Evolutionary conservation across 2,329 filamentous ascomycete genomes (phyloP).

Genomic region (Talaromyces islandicus): DNA sequence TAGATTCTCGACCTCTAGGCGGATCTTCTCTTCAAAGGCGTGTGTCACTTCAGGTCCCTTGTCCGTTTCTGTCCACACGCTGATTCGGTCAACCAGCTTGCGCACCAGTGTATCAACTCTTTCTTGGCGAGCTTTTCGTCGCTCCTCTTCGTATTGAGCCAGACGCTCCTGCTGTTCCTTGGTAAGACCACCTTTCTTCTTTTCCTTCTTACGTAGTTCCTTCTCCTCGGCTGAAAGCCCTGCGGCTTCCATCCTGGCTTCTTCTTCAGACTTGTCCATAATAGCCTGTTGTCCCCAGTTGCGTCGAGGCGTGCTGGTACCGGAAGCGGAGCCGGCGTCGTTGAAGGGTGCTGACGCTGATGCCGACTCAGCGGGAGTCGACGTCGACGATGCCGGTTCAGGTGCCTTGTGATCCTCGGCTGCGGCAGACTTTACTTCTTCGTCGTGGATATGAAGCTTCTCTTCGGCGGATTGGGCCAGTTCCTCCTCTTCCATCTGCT

Average conservation of each 20-base stretch:
- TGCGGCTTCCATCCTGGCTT: slow-evolving; percentile 58
- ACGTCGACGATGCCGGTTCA: background rate
- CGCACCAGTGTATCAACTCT: slow-evolving; percentile 76
- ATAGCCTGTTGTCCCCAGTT: slow-evolving; percentile 74
- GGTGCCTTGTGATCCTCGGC: background rate
- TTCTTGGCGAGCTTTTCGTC: slow-evolving; percentile 76
- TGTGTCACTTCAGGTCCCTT: slow-evolving; percentile 76
- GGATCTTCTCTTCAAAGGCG: slow-evolving; percentile 90
- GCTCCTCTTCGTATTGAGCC: slow-evolving; percentile 79
- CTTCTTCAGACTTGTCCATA: slow-evolving; percentile 81
- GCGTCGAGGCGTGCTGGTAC: slow-evolving; percentile 44
- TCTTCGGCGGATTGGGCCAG: slow-evolving; percentile 49
- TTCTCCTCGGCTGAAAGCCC: slow-evolving; percentile 68
- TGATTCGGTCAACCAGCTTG: slow-evolving; percentile 85
- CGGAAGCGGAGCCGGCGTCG: slow-evolving; percentile 37
- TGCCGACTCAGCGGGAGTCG: slow-evolving; percentile 10
- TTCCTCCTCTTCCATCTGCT: slow-evolving; percentile 66
- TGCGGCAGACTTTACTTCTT: slow-evolving; percentile 35
- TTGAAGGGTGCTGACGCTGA: slow-evolving; percentile 17
- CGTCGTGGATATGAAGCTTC: slow-evolving; percentile 41
- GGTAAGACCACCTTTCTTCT: slow-evolving; percentile 79
- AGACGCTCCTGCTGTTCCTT: slow-evolving; percentile 94
- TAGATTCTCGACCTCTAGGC: slow-evolving; percentile 90
- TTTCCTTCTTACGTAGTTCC: slow-evolving; percentile 70
- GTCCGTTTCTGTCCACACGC: slow-evolving; percentile 96